Conservation (phyloP, 768 basidiomycete genomes). For the Suillus ampliporus region DNA sequence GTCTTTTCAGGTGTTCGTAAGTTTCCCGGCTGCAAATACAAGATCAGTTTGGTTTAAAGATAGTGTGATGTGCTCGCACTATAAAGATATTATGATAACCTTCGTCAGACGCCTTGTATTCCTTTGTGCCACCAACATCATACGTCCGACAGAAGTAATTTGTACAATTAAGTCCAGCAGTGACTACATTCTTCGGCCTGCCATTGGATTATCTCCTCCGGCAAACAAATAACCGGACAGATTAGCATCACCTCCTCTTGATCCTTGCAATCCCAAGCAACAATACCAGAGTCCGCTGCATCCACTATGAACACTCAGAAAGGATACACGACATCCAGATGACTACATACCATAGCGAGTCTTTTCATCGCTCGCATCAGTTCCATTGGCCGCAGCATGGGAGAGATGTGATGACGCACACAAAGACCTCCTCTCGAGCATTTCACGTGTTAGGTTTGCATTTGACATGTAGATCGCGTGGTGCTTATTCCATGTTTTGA, state of each 20-base stretch:
- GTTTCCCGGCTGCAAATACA: slow-evolving; percentile 6
- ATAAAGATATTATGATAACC: slow-evolving; percentile 44
- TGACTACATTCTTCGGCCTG: slow-evolving; percentile 46
- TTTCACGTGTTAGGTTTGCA: slow-evolving; percentile 39
- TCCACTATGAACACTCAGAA: slow-evolving; percentile 5
- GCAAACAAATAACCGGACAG: slow-evolving; percentile 33
- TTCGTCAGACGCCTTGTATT: slow-evolving; percentile 36
- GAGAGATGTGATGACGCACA: slow-evolving; percentile 48
- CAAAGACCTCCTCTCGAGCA: slow-evolving; percentile 43
- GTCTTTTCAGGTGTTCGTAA: slow-evolving; percentile 16
- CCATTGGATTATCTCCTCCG: slow-evolving; percentile 48
- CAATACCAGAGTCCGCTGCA: slow-evolving; percentile 18
- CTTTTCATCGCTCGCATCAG: slow-evolving; percentile 42
- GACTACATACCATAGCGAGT: slow-evolving; percentile 6
- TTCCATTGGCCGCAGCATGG: slow-evolving; percentile 41
- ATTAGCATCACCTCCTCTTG: slow-evolving; percentile 25
- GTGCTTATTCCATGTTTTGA: slow-evolving; percentile 54
- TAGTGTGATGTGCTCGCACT: slow-evolving; percentile 18
- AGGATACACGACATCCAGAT: not conserved
- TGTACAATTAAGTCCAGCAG: slow-evolving; percentile 46
- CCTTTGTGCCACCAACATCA: slow-evolving; percentile 39
- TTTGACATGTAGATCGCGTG: slow-evolving; percentile 46
- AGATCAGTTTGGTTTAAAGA: not conserved
- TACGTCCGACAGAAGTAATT: slow-evolving; percentile 49
- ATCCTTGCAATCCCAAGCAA: slow-evolving; percentile 34